Percentiles rank a stretch among this genome's conserved stretches.
These are phyloP conservation scores for Byssoonygena ceratinophila DNA, from an alignment of 2,329 filamentous ascomycete species.

Conservation along the genomic window DNA sequence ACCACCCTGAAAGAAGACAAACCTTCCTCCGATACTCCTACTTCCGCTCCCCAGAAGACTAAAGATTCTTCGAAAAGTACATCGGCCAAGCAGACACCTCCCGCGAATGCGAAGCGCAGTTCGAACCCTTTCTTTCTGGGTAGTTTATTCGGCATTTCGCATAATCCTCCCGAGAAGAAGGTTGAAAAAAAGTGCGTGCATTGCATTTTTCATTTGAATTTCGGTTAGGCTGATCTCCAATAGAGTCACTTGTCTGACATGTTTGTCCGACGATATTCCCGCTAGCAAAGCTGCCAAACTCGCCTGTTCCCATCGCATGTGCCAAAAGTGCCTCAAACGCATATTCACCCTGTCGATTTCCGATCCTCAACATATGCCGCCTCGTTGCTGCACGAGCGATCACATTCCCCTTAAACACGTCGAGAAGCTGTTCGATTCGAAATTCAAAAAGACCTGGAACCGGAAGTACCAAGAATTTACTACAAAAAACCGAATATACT, in stretches of 20 bases:
- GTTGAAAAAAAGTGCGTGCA: constrained; percentile 15
- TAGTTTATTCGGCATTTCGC: constrained; percentile 9
- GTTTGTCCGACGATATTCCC: constrained; percentile 56
- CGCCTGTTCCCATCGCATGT: constrained; percentile 72
- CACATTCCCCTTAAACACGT: constrained; percentile 67
- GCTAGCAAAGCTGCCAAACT: constrained; percentile 57
- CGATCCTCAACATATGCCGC: constrained; percentile 74
- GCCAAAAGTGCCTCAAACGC: constrained; percentile 61
- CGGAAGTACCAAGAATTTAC: constrained; percentile 67
- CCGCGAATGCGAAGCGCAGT: constrained; percentile 3
- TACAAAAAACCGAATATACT: constrained; percentile 65
- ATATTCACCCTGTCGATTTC: constrained; percentile 65
- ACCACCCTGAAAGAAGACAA: background rate
- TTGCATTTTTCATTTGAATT: background rate
- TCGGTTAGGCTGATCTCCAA: constrained; percentile 12
- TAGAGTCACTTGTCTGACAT: constrained; percentile 63
- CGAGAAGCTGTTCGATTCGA: constrained; percentile 59
- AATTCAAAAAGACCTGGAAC: constrained; percentile 73
- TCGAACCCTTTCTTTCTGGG: constrained; percentile 6
- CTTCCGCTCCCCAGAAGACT: background rate
- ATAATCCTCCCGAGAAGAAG: constrained; percentile 14
- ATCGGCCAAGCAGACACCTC: constrained; percentile 3
- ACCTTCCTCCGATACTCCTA: background rate
- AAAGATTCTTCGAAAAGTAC: background rate
- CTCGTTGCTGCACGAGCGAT: constrained; percentile 63